These are phyloP conservation scores for Thielaviopsis populi DNA, from an alignment of 2,329 filamentous ascomycete genomes.

Conservation along the genomic window DNA sequence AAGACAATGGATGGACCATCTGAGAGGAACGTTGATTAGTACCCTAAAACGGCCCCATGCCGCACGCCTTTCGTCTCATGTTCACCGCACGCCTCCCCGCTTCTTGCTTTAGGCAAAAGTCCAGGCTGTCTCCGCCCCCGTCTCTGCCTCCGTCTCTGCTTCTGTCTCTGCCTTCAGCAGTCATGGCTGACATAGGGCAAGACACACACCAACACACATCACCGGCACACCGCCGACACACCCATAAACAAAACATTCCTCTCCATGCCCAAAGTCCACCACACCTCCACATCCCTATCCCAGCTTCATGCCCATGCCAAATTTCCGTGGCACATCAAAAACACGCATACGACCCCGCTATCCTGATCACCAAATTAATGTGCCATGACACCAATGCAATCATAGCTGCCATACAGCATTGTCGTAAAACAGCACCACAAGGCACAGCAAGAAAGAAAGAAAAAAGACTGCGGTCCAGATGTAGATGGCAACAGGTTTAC, in stretches of 20 bases:
- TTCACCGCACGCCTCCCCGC: no score
- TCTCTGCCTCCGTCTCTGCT: no score
- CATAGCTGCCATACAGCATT: neutral
- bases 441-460: neutral
- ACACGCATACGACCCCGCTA: neutral
- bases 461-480: neutral
- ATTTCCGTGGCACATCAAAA: no score
- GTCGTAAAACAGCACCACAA: neutral
- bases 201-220: neutral
- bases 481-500: constrained; percentile 7
- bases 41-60: no score
- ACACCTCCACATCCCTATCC: neutral
- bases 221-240: no score
- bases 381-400: neutral
- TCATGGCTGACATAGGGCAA: neutral
- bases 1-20: no score
- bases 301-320: neutral
- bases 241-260: neutral
- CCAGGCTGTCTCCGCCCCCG: no score
- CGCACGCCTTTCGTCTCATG: no score
- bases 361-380: neutral
- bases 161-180: neutral
- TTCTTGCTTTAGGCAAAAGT: no score
- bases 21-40: no score
- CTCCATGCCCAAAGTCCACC: neutral